Evolutionary conservation across 192 early-diverging fungal genomes (phyloP), one percentile per base, ranked within the genome.

Genomic region (Borealophlyctis nickersoniae): DNA sequence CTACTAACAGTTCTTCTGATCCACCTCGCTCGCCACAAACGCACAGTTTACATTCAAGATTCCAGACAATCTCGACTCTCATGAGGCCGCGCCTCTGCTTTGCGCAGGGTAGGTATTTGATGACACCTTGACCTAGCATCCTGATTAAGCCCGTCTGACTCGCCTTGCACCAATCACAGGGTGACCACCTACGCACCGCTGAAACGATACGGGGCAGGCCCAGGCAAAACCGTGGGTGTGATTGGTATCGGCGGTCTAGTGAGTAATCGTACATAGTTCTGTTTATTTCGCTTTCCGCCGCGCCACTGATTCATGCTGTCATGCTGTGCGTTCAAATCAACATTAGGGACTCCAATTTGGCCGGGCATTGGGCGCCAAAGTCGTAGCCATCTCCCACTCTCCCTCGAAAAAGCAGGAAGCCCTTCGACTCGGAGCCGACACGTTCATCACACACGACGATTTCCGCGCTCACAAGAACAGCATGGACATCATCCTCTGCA

Each of bases 191-290:
- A 45, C 39, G 7, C 39, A 7, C 39, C 39, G 0, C 72, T 94
- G 60, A 76, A 82, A 49, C 79, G 80, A 28, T 50, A 39, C 22
- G 60, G 60, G 14, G 77, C 85, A n/a, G 80, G 74, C 33, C 81
- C 88, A 27, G 88, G 87, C 22, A 81, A 75, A 4, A 78, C 80
- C 1, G 81, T 92, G 16, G 90, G 87, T 2, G 72, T 94, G 0
- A 74, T 91, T 35, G 92, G 92, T 24, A 84, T 94, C 52, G 92
- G 92, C 16, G 90, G 90, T 14, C 74, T 93, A 14, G 66, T 57
- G n/a, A n/a, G n/a, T n/a, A n/a, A n/a, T n/a, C n/a, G n/a, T n/a
- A n/a, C n/a, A n/a, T n/a, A n/a, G n/a, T n/a, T n/a, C n/a, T n/a
- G n/a, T n/a, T n/a, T n/a, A n/a, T n/a, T n/a, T n/a, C n/a, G n/a